A percentile compares a stretch with the other conserved stretches of the same genome.
phyloP scores from a whole-genome alignment of 805 yeast species.

The Blastobotrys attinorum region DNA sequence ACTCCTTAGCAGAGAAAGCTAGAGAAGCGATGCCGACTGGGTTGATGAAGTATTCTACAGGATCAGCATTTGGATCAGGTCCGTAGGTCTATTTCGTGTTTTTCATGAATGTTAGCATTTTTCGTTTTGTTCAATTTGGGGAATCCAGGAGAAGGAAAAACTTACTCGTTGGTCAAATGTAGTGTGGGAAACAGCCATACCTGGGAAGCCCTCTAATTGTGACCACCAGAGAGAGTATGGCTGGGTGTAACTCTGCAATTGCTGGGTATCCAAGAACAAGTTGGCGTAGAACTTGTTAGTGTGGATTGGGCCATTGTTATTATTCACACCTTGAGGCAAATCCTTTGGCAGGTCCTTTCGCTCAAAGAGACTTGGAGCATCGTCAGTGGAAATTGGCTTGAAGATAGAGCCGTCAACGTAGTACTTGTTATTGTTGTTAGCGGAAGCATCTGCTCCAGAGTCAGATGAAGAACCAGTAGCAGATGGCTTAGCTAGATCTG shows the following conservation, averaged over 20 bases:
- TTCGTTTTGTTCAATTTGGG: too few relatives aligned
- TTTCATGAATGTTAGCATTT: not conserved
- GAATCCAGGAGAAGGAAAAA: not conserved
- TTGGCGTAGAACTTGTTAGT: constrained; percentile 76
- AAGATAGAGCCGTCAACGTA: constrained; percentile 37
- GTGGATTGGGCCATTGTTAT: constrained; percentile 40
- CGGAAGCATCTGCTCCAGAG: not conserved
- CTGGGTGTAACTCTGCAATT: constrained; percentile 48
- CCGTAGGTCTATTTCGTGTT: constrained; percentile 23
- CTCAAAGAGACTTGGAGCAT: constrained; percentile 41
- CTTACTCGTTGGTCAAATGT: constrained; percentile 35
- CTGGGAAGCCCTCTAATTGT: constrained; percentile 36
- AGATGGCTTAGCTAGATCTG: not conserved
- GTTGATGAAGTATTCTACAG: constrained; percentile 42
- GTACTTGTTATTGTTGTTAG: constrained; percentile 15
- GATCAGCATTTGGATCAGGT: constrained; percentile 35
- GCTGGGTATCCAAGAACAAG: constrained; percentile 48
- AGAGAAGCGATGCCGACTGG: constrained; percentile 51
- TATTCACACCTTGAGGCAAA: constrained; percentile 41
- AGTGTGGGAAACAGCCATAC: constrained; percentile 58
- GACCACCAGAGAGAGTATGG: constrained; percentile 63
- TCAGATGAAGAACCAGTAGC: not conserved
- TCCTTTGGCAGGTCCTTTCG: constrained; percentile 38
- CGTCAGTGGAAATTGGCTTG: constrained; percentile 36
- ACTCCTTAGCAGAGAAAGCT: constrained; percentile 46